Evolutionary conservation across 2,329 filamentous ascomycete genomes (phyloP), one percentile per base, ranked within the genome.

Genomic region (Penicillium sp.): DNA sequence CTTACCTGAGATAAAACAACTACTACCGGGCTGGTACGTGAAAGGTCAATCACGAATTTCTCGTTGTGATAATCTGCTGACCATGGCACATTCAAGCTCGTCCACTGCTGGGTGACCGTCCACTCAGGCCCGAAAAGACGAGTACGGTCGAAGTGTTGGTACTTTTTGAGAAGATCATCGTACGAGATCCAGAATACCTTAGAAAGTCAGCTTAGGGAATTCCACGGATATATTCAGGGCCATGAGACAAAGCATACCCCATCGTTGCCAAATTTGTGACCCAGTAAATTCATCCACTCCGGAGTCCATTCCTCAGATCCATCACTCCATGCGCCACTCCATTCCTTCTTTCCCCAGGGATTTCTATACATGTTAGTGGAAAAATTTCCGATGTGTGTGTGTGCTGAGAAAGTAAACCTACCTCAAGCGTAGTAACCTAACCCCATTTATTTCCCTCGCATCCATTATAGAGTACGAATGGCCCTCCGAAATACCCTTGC

Each of bases 231-330:
- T 20, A 28, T 28, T 28, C 8, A 28, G 35, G 18, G 56, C 62
- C 14, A 5, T 18, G 21, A 14, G 11, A 48, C 24, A 49, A 35
- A 52, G 46, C 65, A 45, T 67, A 76, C 83, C 23, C 88, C 89
- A 63, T 92, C 89, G 62, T 90, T 87, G 40, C 89, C 88, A 63
- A 92, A 92, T 43, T 82, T 84, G 67, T 92, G 88, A 47, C 81
- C 79, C 0, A 94, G 79, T 64, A 87, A 85, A 59, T 84, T 74
- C 72, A 93, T 85, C 83, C 87, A 90, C 62, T 91, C 86, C 0
- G 88, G 79, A 1, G 88, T 93, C 90, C 90, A 95, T 70, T 93
- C 86, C 64, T 90, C 88, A 6, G 87, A 90, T 0, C 90, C 90
- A 66, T 94, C 90, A 38, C 83, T 86, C 89, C 90, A 94, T 1